These are phyloP conservation scores for Knoxia roxburghii DNA, from an alignment of 257 asterid genomes.

Conservation along the genomic window DNA sequence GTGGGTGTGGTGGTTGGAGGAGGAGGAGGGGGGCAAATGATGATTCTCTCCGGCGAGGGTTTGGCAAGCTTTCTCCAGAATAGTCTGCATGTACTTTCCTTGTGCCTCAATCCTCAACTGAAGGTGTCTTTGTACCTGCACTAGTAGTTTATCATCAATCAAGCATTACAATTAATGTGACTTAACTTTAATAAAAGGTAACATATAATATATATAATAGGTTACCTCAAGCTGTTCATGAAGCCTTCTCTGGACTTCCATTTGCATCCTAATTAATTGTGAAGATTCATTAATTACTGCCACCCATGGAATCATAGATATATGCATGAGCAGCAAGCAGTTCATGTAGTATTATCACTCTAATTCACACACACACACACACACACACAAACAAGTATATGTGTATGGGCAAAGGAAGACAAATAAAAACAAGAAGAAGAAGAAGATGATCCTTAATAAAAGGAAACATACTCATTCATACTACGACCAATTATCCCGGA, in stretches of 20 bases:
- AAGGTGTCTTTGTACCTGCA: slow-evolving; percentile 92
- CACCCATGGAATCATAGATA: slow-evolving; percentile 30
- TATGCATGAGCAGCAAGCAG: too few species aligned
- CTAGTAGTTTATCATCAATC: too few species aligned
- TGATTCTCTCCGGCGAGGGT: slow-evolving; percentile 74
- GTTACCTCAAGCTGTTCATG: slow-evolving; percentile 94
- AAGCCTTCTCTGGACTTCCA: slow-evolving; percentile 95
- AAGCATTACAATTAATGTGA: too few species aligned
- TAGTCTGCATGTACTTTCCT: slow-evolving; percentile 96
- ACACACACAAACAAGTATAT: too few species aligned
- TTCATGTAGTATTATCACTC: too few species aligned
- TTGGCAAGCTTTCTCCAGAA: slow-evolving; percentile 92
- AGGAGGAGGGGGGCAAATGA: slow-evolving; percentile 27
- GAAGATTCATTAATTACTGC: too few species aligned
- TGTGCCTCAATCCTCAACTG: slow-evolving; percentile 95
- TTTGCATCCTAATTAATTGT: slow-evolving; percentile 96
- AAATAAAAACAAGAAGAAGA: neutral
- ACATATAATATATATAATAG: neutral
- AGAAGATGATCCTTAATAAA: neutral
- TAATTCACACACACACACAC: too few species aligned
- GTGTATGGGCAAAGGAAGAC: too few species aligned
- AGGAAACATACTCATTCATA: slow-evolving; percentile 78
- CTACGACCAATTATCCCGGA: slow-evolving; percentile 85
- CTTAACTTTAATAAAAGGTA: too few species aligned
- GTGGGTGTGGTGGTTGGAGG: slow-evolving; percentile 13